Evolutionary conservation across 306 rosid species (phyloP).

Genomic region (Lathyrus oleraceus): DNA sequence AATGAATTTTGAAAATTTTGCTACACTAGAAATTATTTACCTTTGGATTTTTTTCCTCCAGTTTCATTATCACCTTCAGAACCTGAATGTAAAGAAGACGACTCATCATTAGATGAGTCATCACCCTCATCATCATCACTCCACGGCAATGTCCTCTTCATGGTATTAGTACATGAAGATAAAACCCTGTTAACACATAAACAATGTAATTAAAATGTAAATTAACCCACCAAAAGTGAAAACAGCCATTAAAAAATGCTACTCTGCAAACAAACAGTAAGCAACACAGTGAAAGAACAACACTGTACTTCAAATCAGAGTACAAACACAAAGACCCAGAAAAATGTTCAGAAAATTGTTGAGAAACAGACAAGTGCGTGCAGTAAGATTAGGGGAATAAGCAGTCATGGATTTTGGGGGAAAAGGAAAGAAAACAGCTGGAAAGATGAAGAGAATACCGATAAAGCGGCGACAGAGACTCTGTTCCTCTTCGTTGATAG

Average conservation of each 20-base stretch:
- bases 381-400: slow-evolving; percentile 2
- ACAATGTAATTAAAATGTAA: slow-evolving; percentile 1
- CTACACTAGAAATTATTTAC: neutral
- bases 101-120: slow-evolving; percentile 52
- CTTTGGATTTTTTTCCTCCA: slow-evolving; percentile 47
- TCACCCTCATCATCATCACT: slow-evolving; percentile 55
- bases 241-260: slow-evolving; percentile 21
- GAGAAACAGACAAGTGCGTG: slow-evolving; percentile 15
- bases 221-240: slow-evolving; percentile 6
- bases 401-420: slow-evolving; percentile 1
- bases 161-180: slow-evolving; percentile 35
- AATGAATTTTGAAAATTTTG: neutral
- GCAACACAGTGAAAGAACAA: slow-evolving; percentile 1
- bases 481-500: neutral
- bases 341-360: neutral
- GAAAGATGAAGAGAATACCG: slow-evolving; percentile 27
- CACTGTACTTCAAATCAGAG: too few relatives aligned
- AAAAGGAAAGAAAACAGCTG: slow-evolving; percentile 2
- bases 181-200: slow-evolving; percentile 30
- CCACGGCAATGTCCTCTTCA: slow-evolving; percentile 89
- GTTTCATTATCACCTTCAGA: slow-evolving; percentile 46
- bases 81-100: slow-evolving; percentile 53
- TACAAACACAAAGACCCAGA: neutral
- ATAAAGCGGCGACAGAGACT: slow-evolving; percentile 5
- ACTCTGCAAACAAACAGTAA: slow-evolving; percentile 28